These are phyloP conservation scores for Penicillium sp. DNA, from an alignment of 2,329 filamentous ascomycete species.

Conservation along the genomic window DNA sequence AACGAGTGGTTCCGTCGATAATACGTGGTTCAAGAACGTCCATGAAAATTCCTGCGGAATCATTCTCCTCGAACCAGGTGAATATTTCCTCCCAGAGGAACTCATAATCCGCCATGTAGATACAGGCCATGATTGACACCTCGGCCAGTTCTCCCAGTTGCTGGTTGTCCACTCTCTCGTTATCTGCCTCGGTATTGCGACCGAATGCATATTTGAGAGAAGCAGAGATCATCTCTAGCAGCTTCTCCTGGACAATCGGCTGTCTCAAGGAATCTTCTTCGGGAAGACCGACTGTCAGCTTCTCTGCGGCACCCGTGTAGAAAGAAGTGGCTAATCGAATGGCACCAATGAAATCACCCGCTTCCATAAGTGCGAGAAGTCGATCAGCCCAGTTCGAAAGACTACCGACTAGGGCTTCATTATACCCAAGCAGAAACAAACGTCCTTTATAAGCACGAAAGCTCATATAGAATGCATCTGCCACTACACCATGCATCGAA, in stretches of 20 bases:
- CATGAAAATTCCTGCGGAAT: constrained; percentile 73
- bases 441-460: constrained; percentile 93
- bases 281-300: constrained; percentile 87
- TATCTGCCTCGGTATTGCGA: constrained; percentile 53
- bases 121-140: constrained; percentile 79
- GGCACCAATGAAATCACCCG: constrained; percentile 91
- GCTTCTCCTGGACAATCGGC: constrained; percentile 78
- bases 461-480: constrained; percentile 97
- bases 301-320: constrained; percentile 87
- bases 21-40: constrained; percentile 88
- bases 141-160: constrained; percentile 77
- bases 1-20: constrained; percentile 70
- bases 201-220: constrained; percentile 87
- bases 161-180: constrained; percentile 53
- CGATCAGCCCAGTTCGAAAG: constrained; percentile 97
- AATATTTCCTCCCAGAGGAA: constrained; percentile 92
- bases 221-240: constrained; percentile 89
- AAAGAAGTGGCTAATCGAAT: constrained; percentile 90
- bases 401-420: constrained; percentile 85
- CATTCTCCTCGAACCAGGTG: constrained; percentile 80
- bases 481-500: constrained; percentile 92
- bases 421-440: constrained; percentile 89
- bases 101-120: constrained; percentile 72
- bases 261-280: constrained; percentile 77
- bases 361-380: constrained; percentile 89